Evolutionary conservation across 2,329 filamentous ascomycete species (phyloP).

Genomic region (Colletotrichum somersetense): DNA sequence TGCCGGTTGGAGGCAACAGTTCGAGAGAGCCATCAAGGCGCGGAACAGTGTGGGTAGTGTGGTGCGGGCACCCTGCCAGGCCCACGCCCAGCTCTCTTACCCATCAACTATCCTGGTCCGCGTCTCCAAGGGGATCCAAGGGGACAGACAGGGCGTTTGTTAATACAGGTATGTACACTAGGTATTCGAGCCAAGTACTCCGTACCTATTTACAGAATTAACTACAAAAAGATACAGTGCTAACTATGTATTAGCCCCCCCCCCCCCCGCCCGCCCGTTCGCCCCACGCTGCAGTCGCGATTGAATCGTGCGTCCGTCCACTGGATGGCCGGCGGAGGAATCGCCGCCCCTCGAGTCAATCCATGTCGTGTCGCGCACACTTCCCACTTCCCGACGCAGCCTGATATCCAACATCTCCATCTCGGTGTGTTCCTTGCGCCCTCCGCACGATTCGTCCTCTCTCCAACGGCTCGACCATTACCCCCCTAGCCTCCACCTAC

Average conservation of each 20-base stretch:
- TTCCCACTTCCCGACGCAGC: conserved; percentile 1
- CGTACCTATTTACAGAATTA: too few relatives aligned
- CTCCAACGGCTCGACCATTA: not conserved
- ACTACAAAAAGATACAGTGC: too few relatives aligned
- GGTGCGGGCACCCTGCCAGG: not conserved
- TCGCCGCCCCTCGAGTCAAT: conserved; percentile 15
- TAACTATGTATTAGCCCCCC: not conserved
- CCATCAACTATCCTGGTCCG: not conserved
- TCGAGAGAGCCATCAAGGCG: not conserved
- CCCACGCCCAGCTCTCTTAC: not conserved
- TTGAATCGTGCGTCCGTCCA: conserved; percentile 1
- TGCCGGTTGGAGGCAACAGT: not conserved
- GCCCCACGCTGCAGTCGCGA: conserved; percentile 1
- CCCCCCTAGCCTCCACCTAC: not conserved
- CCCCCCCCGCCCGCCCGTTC: not conserved
- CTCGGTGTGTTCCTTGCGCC: not conserved
- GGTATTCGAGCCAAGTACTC: too few relatives aligned
- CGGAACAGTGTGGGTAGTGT: not conserved
- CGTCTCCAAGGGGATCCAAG: not conserved
- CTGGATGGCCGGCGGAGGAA: conserved; percentile 11
- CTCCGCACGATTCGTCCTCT: not conserved
- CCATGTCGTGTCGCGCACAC: conserved; percentile 6
- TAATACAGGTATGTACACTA: too few relatives aligned
- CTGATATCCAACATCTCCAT: not conserved
- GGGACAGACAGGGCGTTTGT: not conserved